Base-by-base conservation (phyloP, 352 stramenopile genomes). In the Vaucheria bursata region DNA sequence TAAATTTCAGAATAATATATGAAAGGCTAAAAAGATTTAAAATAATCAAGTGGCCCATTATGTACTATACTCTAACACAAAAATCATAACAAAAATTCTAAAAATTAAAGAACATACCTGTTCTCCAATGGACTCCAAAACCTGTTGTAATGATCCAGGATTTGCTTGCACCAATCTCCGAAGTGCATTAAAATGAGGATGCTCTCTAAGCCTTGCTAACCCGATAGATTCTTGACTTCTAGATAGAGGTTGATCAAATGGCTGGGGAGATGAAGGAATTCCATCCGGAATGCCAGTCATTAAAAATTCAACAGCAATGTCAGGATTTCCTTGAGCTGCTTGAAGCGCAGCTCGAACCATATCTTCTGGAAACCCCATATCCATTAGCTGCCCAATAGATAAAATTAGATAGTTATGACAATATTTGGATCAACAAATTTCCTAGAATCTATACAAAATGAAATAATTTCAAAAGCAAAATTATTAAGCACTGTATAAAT, bases 151-250 rank as follows among this genome's bases (percentile, higher is more conserved):
- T 49, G 86, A 87, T 33, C 79, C 83, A 25, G 90, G 90, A 76
- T 93, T 91, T 29, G 85, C 84, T 82, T 93, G 89, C 2, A 93
- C 88, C 33, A 85, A 71, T 53, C 82, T 83, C 59, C 88, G 85
- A n/a, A 94, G 78, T 32, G 85, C 86, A 80, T 92, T 88, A 76
- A 94, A 92, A 80, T 94, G 90, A 8, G 89, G 89, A 85, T 94
- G 90, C 80, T 82, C 86, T 45, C 90, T 79, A 34, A 94, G 84
- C 38, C 85, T 79, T 36, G 87, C 81, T 2, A 94, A 81, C 78
- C 36, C 29, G 33, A n/a, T 8, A 82, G 78, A 25, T 80, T 71
- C 75, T 78, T 80, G 33, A 36, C 67, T 70, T 71, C 67, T 68
- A 53, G 1, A 37, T 29, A 6, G n/a, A n/a, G n/a, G n/a, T n/a